phyloP scores from a whole-genome alignment of 805 yeast species.

The Metschnikowia santaceciliae region DNA sequence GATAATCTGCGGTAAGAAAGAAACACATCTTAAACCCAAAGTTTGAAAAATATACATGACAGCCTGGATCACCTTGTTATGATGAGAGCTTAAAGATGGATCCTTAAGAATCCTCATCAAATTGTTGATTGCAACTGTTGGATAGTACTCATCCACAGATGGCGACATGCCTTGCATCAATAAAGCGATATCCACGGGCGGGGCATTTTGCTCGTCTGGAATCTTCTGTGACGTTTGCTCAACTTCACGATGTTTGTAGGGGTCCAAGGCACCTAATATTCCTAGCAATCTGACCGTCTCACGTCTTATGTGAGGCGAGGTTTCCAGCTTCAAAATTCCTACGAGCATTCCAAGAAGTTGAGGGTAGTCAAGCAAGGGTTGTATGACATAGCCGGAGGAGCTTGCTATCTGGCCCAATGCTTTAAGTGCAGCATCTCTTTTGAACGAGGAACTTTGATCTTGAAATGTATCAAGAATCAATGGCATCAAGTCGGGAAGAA shows the following conservation, averaged over 20 bases:
- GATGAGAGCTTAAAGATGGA: conserved; percentile 78
- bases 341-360: conserved; percentile 79
- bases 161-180: conserved; percentile 95
- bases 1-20: conserved; percentile 81
- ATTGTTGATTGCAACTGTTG: conserved; percentile 88
- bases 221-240: conserved; percentile 61
- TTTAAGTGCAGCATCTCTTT: conserved; percentile 84
- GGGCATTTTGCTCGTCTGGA: conserved; percentile 74
- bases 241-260: conserved; percentile 89
- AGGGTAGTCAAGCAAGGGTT: conserved; percentile 89
- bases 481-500: conserved; percentile 78
- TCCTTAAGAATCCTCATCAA: conserved; percentile 82
- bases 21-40: conserved; percentile 81
- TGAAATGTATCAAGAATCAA: conserved; percentile 81
- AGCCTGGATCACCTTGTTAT: conserved; percentile 90
- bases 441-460: conserved; percentile 85
- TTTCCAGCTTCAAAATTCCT: conserved; percentile 76
- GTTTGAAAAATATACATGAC: conserved; percentile 88
- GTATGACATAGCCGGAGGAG: conserved; percentile 91
- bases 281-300: conserved; percentile 90
- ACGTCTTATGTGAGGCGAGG: conserved; percentile 66
- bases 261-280: conserved; percentile 93
- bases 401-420: conserved; percentile 86
- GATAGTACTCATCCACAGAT: conserved; percentile 86
- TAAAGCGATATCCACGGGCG: conserved; percentile 84